Percentiles rank a stretch among this genome's conserved stretches.
phyloP scores from a whole-genome alignment of 129 eudicot species.

The Flaveria linearis region DNA sequence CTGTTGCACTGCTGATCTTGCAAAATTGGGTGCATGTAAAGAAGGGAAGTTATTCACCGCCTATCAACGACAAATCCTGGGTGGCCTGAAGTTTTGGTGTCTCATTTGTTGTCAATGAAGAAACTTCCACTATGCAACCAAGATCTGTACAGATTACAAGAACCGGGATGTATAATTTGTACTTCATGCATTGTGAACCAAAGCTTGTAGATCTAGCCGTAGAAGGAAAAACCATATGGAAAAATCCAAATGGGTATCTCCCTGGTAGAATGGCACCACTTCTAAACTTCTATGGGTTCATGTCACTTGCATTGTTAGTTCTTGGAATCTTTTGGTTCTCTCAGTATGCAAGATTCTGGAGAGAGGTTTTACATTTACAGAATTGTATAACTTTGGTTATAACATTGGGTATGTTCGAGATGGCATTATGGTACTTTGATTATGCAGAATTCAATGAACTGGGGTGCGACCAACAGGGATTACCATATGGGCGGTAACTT shows the following conservation, averaged over 20 bases:
- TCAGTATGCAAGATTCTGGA: slow-evolving; percentile 98
- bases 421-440: slow-evolving; percentile 98
- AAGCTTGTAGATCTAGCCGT: slow-evolving; percentile 58
- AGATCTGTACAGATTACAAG: slow-evolving; percentile 67
- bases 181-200: slow-evolving; percentile 93
- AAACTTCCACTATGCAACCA: slow-evolving; percentile 54
- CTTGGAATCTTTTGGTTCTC: slow-evolving; percentile 96
- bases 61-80: slow-evolving; percentile 80
- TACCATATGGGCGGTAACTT: slow-evolving; percentile 96
- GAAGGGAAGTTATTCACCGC: slow-evolving; percentile 84
- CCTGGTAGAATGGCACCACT: slow-evolving; percentile 99
- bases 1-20: slow-evolving; percentile 94
- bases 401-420: slow-evolving; percentile 96
- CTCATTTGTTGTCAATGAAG: slow-evolving; percentile 58
- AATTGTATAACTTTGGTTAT: slow-evolving; percentile 90
- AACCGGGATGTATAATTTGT: slow-evolving; percentile 96
- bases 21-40: slow-evolving; percentile 88
- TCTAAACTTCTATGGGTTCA: slow-evolving; percentile 85
- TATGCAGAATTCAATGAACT: slow-evolving; percentile 90
- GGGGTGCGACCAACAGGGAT: slow-evolving; percentile 90
- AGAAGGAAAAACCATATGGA: slow-evolving; percentile 92
- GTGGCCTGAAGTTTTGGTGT: slow-evolving; percentile 85
- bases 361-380: slow-evolving; percentile 86
- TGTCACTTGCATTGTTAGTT: slow-evolving; percentile 88
- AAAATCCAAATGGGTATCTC: slow-evolving; percentile 88